Conservation (phyloP, 192 early-diverging fungal species). For the Backusella luteola region DNA sequence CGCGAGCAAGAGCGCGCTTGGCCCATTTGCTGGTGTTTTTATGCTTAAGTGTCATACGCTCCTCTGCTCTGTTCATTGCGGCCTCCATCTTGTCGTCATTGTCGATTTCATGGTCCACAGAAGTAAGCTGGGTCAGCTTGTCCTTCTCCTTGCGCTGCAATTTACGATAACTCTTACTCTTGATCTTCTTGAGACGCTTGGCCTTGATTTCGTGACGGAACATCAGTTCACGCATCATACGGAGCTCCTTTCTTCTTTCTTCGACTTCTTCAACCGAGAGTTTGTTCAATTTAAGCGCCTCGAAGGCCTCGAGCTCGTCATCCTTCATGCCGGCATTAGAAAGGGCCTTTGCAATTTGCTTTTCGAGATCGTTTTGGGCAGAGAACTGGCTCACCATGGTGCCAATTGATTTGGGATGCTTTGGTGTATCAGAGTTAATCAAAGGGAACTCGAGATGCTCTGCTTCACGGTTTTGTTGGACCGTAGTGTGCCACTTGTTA, state of each 20-base stretch:
- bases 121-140: constrained; percentile 50
- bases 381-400: constrained; percentile 64
- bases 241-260: constrained; percentile 72
- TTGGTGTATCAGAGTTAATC: constrained; percentile 28
- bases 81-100: constrained; percentile 63
- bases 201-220: constrained; percentile 91
- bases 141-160: constrained; percentile 81
- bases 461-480: constrained; percentile 76
- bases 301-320: constrained; percentile 73
- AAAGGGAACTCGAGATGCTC: constrained; percentile 80
- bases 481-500: constrained; percentile 79
- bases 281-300: constrained; percentile 86
- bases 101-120: constrained; percentile 69
- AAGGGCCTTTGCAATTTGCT: constrained; percentile 70
- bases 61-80: constrained; percentile 81
- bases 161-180: constrained; percentile 92
- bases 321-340: constrained; percentile 74
- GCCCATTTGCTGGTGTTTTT: constrained; percentile 98
- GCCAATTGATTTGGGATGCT: constrained; percentile 45
- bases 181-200: constrained; percentile 94
- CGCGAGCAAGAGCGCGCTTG: constrained; percentile 70
- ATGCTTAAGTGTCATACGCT: constrained; percentile 91
- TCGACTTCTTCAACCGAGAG: constrained; percentile 80
- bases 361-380: constrained; percentile 71
- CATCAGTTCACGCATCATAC: constrained; percentile 89